These are phyloP conservation scores for Monosporascus sp. DNA, from an alignment of 2,329 filamentous ascomycete species.

Conservation along the genomic window DNA sequence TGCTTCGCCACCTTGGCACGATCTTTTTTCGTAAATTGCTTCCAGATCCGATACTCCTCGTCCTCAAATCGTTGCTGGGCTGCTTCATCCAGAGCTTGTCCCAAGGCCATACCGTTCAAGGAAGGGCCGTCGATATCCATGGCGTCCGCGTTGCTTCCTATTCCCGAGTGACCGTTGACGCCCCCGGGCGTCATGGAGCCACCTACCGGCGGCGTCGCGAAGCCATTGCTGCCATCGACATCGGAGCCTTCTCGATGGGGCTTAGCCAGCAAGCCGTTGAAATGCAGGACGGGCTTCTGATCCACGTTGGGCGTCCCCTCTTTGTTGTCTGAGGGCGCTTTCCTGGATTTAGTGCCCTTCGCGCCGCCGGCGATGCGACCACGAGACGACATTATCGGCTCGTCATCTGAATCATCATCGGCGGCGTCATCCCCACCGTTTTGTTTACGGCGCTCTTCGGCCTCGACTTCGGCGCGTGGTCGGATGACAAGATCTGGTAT, in stretches of 20 bases:
- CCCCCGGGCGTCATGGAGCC: conserved; percentile 74
- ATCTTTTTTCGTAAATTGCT: conserved; percentile 96
- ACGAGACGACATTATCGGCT: conserved; percentile 96
- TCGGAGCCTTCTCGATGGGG: conserved; percentile 69
- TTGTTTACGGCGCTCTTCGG: conserved; percentile 77
- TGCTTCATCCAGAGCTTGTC: conserved; percentile 59
- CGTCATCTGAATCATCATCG: conserved; percentile 89
- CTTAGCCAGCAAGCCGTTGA: conserved; percentile 58
- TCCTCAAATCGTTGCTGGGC: conserved; percentile 78
- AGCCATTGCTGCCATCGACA: conserved; percentile 77
- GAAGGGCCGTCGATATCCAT: conserved; percentile 84
- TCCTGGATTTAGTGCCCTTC: conserved; percentile 73
- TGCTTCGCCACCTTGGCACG: conserved; percentile 82
- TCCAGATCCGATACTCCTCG: conserved; percentile 97
- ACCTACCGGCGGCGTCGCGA: conserved; percentile 72
- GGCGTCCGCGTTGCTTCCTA: conserved; percentile 70
- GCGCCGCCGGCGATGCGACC: conserved; percentile 81
- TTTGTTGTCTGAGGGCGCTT: conserved; percentile 65
- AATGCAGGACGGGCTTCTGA: conserved; percentile 65
- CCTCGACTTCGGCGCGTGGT: conserved; percentile 90
- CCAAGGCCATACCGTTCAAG: conserved; percentile 59
- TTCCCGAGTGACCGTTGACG: conserved; percentile 59
- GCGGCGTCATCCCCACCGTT: conserved; percentile 78
- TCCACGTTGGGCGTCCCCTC: conserved; percentile 76
- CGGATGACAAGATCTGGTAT: conserved; percentile 91